These are phyloP conservation scores for Glycine latifolia DNA, from an alignment of 306 rosid species.

Conservation along the genomic window DNA sequence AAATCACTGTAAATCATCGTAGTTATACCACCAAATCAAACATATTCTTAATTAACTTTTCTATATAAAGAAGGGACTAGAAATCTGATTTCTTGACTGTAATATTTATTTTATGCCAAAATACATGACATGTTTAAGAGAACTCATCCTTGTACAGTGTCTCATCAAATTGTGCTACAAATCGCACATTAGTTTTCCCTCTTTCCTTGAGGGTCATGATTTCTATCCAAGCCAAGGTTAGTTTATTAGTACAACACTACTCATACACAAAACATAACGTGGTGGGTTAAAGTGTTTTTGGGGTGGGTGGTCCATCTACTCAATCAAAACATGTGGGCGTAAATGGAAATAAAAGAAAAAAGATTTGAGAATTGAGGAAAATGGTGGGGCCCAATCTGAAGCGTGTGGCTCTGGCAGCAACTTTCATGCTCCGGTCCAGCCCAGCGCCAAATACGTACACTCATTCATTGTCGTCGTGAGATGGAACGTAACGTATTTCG, in stretches of 20 bases:
- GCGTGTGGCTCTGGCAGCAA: not conserved
- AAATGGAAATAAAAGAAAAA: slow-evolving; percentile 23
- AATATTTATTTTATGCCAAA: not conserved
- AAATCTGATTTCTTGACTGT: not conserved
- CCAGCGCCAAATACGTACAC: slow-evolving; percentile 20
- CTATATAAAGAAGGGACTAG: not conserved
- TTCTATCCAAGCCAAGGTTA: not conserved
- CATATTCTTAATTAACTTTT: not conserved
- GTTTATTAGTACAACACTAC: not conserved
- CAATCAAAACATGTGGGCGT: slow-evolving; percentile 20
- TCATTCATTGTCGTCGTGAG: not conserved
- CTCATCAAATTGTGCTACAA: not conserved
- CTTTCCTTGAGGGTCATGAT: not conserved
- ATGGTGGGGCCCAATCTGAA: slow-evolving; percentile 19
- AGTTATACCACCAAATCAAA: too few relatives aligned
- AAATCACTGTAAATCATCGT: too few relatives aligned
- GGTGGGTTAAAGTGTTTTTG: slow-evolving; percentile 6
- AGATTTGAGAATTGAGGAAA: not conserved
- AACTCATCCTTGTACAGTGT: not conserved
- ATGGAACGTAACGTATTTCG: slow-evolving; percentile 10
- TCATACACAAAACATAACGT: not conserved
- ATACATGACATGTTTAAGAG: not conserved
- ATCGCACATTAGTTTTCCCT: not conserved
- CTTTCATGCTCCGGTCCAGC: slow-evolving; percentile 18
- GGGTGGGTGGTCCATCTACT: slow-evolving; percentile 36